Evolutionary conservation across 2,329 filamentous ascomycete species (phyloP), one percentile per base, ranked within the genome.

Genomic region (Nemania diffusa): DNA sequence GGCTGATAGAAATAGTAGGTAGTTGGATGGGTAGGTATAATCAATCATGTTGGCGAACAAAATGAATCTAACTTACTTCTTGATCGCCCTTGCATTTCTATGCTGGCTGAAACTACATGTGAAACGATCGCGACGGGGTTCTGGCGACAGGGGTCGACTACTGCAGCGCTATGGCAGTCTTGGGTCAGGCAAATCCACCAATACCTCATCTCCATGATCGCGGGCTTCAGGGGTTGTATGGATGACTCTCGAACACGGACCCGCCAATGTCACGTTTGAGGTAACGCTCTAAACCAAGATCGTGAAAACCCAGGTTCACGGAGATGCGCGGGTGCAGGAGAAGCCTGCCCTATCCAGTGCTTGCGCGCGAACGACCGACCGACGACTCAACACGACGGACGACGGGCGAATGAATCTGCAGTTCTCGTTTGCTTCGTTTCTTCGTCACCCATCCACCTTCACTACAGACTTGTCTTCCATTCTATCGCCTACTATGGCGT

Each of bases 41-140:
- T n/a, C 34, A n/a, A n/a, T n/a, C n/a, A n/a, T 50, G 34, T 8
- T 37, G 15, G n/a, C 56, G 50, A 61, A 34, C 3, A 46, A 32
- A 57, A 27, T 37, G 56, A 60, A 37, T 61, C 46, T 57, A 26
- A 32, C 62, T 57, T 34, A 32, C 62, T 27, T 58, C 53, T 42
- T 20, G 52, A 34, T 32, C 50, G 48, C 56, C 67, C 63, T 66
- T 56, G 57, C 34, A 6, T 26, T 57, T 32, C 53, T 51, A 57
- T 56, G 67, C 26, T 57, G 52, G 51, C 44, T 68, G 68, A 70
- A 70, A 70, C 68, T 40, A 26, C 62, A 69, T 32, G 20, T 68
- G 68, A 70, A 68, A 70, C 68, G 55, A 65, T 65, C 37, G 26
- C 52, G 52, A 62, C 60, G 57, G 55, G 67, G 59, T 55, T 34